Base-by-base conservation (phyloP, 352 stramenopile species). In the Phytophthora ramorum region DNA sequence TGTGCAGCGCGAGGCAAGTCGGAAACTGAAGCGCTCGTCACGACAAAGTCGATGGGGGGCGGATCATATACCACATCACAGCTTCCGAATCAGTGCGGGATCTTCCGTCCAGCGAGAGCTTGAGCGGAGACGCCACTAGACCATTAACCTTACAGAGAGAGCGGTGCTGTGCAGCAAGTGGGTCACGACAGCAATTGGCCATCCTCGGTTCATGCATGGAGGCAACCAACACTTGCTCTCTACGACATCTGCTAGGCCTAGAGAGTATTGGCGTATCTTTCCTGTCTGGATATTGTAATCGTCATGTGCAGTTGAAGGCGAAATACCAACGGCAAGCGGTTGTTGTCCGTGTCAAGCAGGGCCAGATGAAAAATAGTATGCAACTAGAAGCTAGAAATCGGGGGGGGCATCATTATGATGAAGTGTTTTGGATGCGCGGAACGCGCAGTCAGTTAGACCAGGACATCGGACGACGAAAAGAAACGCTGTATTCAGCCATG, bases 51-150 rank as follows among this genome's bases (percentile, higher is more conserved):
- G 30, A 59, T 41, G n/a, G n/a, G n/a, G 16, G 47, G 14, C 45
- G 41, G 44, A 47, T 70, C 62, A 70, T 62, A 68, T 68, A 19
- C 57, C 60, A 68, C 49, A 69, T 65, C 54, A 52, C 60, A 63
- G 59, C 58, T 59, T 30, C 50, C 40, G 48, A 54, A 60, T 66
- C 58, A 58, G 35, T n/a, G 20, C 7, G 28, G 30, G 58, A 52
- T 32, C 44, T 57, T 63, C 32, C 43, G 52, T 52, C 44, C 52
- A 56, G 41, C 43, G 19, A 54, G 38, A 32, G 9, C 44, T 58
- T 65, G 57, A 52, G 17, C 35, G 24, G n/a, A 59, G 40, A 13
- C 38, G 37, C 28, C n/a, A 44, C 47, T 40, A n/a, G 58, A 46
- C 32, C 34, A 63, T 24, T 7, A 22, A 45, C 32, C 32, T 54